Evolutionary conservation across 1,284 basidiomycete genomes (phyloP).

Genomic region (Boletus sp.): DNA sequence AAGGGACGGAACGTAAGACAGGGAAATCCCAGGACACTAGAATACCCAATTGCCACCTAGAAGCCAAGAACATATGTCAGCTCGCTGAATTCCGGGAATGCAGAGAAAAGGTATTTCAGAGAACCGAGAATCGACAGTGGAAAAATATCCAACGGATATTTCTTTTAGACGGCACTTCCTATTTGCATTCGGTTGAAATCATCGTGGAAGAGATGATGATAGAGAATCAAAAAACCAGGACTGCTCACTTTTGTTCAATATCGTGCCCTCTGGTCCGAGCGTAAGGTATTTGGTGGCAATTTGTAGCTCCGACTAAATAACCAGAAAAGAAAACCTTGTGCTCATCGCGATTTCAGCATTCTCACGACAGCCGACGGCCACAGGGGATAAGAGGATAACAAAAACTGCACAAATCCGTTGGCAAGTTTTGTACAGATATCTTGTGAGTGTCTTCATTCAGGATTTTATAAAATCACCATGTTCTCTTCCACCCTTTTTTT

Average conservation of each 20-base stretch:
- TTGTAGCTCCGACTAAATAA: slow-evolving; percentile 33
- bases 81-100: background rate
- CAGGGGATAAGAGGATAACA: slow-evolving; percentile 35
- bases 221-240: background rate
- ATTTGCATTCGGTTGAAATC: slow-evolving; percentile 53
- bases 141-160: slow-evolving; percentile 31
- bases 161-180: slow-evolving; percentile 66
- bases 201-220: slow-evolving; percentile 33
- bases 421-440: slow-evolving; percentile 14
- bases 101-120: slow-evolving; percentile 40
- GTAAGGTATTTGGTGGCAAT: slow-evolving; percentile 3
- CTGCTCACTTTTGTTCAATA: slow-evolving; percentile 21
- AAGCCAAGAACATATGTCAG: slow-evolving; percentile 13
- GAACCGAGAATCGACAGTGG: slow-evolving; percentile 57
- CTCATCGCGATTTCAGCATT: slow-evolving; percentile 30
- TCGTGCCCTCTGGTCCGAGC: background rate
- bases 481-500: slow-evolving; percentile 15
- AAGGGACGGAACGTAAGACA: background rate
- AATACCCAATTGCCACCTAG: background rate
- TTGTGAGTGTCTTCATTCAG: slow-evolving; percentile 23
- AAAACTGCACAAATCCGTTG: slow-evolving; percentile 25
- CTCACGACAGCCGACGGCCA: slow-evolving; percentile 36
- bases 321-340: slow-evolving; percentile 24
- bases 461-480: slow-evolving; percentile 10
- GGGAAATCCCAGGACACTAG: too few relatives aligned